Base-by-base conservation (phyloP, 2,329 filamentous ascomycete genomes). In the Coniochaeta hoffmannii region DNA sequence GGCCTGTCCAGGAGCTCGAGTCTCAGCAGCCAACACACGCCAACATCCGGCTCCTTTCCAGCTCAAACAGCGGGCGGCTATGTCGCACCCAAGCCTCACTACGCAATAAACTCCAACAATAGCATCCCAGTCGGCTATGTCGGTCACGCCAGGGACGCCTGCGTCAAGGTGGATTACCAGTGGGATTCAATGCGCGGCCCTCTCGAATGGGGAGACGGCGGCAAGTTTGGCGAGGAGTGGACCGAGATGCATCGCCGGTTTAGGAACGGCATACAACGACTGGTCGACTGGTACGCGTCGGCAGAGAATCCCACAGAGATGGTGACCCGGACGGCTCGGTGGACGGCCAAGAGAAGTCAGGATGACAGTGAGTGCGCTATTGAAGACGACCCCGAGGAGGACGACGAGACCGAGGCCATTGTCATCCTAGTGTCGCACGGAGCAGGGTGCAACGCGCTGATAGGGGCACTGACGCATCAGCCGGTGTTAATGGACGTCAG, bases 161-260 rank as follows among this genome's bases (percentile, higher is more conserved):
- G 91, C 65, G 78, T 89, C 5, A 81, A 88, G 53, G 80, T 97
- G n/a, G 94, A 99, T 70, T 95, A 90, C 65, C 88, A 93, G 63
- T 99, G 94, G 93, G 92, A 99, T 66, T 97, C 92, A 57, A 93
- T 92, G 79, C 81, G 88, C 14, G 75, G 80, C 2, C 84, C 89
- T 0, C 79, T 90, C 44, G 78, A 86, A 59, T 97, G 94, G 88
- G 93, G 92, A 7, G 86, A 90, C 64, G 93, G 93, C 10, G 94
- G 93, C 36, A 81, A 87, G 44, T 89, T 90, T 63, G 91, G 90
- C 1, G 94, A 99, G 70, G 94, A 97, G 71, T 99, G 94, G 94
- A 88, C 90, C 30, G 79, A 85, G 3, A 97, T 99, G 94, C 94
- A 99, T 71, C 87, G 86, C 66, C 83, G 94, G 22, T 96, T 97